phyloP scores from a whole-genome alignment of 495 filamentous ascomycete genomes.

The Tuber calosporum region DNA sequence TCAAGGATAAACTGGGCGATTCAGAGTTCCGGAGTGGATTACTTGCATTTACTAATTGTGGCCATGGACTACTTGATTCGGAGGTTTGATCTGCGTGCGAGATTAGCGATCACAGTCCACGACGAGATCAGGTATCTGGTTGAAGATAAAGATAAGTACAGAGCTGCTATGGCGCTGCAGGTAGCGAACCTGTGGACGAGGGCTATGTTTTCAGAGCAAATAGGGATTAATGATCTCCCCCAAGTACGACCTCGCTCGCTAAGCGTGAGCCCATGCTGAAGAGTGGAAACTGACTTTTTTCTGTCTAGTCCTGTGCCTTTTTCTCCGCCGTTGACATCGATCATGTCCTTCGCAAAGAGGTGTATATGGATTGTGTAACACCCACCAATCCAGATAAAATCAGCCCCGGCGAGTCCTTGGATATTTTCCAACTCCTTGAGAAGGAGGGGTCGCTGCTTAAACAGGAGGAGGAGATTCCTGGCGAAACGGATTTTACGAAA shows the following conservation, averaged over 20 bases:
- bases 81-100: slow-evolving; percentile 74
- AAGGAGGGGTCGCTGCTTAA: slow-evolving; percentile 54
- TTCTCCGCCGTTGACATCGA: slow-evolving; percentile 96
- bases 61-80: slow-evolving; percentile 88
- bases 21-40: slow-evolving; percentile 94
- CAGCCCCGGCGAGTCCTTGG: slow-evolving; percentile 74
- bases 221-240: slow-evolving; percentile 90
- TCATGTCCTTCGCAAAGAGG: slow-evolving; percentile 87
- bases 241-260: slow-evolving; percentile 45
- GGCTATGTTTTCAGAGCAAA: slow-evolving; percentile 92
- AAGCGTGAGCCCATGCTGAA: background rate
- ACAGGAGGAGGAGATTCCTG: slow-evolving; percentile 43
- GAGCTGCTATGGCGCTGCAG: slow-evolving; percentile 82
- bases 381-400: slow-evolving; percentile 75
- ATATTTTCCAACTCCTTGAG: slow-evolving; percentile 65
- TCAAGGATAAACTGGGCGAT: slow-evolving; percentile 99
- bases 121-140: slow-evolving; percentile 96
- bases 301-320: slow-evolving; percentile 63
- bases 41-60: slow-evolving; percentile 88
- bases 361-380: slow-evolving; percentile 94
- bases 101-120: slow-evolving; percentile 88
- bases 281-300: background rate
- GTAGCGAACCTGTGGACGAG: slow-evolving; percentile 94
- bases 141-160: slow-evolving; percentile 76
- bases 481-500: slow-evolving; percentile 47